Conservation (phyloP, 495 filamentous ascomycete genomes). For the Polyplosphaeria fusca region DNA sequence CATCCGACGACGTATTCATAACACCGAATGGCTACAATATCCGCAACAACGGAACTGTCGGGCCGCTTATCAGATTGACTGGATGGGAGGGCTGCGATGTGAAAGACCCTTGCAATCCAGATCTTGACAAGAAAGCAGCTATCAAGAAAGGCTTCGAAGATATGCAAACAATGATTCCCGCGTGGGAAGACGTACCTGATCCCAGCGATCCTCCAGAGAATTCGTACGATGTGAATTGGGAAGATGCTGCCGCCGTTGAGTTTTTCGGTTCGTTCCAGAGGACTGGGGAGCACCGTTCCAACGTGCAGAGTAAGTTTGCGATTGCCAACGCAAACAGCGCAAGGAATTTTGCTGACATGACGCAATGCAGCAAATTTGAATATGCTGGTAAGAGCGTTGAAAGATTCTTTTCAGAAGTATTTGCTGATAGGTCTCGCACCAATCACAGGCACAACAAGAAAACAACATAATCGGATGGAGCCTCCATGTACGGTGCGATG, state of each 20-base stretch:
- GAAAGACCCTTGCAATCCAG: background rate
- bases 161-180: background rate
- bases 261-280: background rate
- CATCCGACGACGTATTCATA: background rate
- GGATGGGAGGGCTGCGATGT: background rate
- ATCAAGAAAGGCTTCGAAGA: background rate
- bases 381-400: background rate
- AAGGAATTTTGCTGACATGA: background rate
- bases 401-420: background rate
- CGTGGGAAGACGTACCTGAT: background rate
- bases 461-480: background rate
- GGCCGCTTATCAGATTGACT: background rate
- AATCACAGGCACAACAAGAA: background rate
- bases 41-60: background rate
- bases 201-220: background rate
- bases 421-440: background rate
- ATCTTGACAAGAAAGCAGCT: background rate
- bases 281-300: background rate
- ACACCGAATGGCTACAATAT: background rate
- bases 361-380: background rate
- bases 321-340: background rate
- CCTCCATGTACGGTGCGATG: background rate
- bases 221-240: background rate
- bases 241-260: background rate
- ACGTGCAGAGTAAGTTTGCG: background rate